Evolutionary conservation across 2,329 filamentous ascomycete species (phyloP), one percentile per base, ranked within the genome.

Genomic region (Exutisphaerella laricina): DNA sequence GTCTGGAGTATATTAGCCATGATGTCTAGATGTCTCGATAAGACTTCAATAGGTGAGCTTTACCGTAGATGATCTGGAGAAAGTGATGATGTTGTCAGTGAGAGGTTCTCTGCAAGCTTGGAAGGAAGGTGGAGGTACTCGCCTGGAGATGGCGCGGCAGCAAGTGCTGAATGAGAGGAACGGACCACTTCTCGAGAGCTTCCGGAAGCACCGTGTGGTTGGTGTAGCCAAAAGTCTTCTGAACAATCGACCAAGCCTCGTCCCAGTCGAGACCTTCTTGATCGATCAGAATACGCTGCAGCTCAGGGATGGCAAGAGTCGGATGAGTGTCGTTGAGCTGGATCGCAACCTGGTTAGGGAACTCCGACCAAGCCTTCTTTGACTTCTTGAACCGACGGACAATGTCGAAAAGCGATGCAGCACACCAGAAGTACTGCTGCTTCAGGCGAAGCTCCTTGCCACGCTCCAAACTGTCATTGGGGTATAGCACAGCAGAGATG

Each of bases 341-440:
- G 55, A 98, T 97, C 30, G 92, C 92, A 47, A 97, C 84, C 64
- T 96, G 88, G 37, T 94, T 90, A 32, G 90, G 77, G 69, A 98
- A 98, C 60, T 94, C 85, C 54, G 70, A 82, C 92, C 92, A 98
- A 5, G 84, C 72, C 51, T 90, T 82, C 72, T 87, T 88, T 13
- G 88, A 82, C 78, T 97, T 98, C 76, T 97, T 98, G 80, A 97
- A 98, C 46, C 92, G 83, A 45, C 92, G 85, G 47, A 98, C 85
- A 62, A 98, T 98, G 60, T 98, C 92, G 62, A 88, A 88, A 3
- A 98, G 77, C 12, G 92, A 98, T 12, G 92, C 92, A 39, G 92
- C 89, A 61, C 95, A 94, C 92, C 92, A 98, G 72, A 98, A 98
- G 75, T 98, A 98, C 67, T 98, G 92, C 67, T 98, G 92, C 78